Base-by-base conservation (phyloP, 2,329 filamentous ascomycete species). In the Sclerotinia nivalis region DNA sequence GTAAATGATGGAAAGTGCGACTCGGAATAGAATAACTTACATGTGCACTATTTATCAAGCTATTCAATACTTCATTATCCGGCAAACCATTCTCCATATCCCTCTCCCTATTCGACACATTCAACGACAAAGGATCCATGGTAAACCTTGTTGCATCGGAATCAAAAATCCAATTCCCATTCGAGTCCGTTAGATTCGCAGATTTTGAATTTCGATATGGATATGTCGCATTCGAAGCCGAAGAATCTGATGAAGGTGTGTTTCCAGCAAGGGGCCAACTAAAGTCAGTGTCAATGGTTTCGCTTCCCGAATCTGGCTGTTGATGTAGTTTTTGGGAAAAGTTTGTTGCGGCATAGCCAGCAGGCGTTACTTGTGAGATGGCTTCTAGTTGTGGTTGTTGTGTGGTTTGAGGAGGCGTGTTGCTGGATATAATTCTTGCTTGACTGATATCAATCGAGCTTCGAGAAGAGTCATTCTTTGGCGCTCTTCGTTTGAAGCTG, bases 161-260 rank as follows among this genome's bases (percentile, higher is more conserved):
- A 37, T 67, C 28, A 50, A 59, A 50, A 25, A 28, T 25, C 65
- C 65, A 67, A 40, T 49, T 67, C 2, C 13, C 43, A 50, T 40
- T 67, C 12, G 52, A 43, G 3, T 40, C 40, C 4, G 15, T 56
- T 18, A 9, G 20, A 25, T 15, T 25, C 25, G 28, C 5, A 18
- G 52, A 28, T 52, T 61, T 61, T 10, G 56, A 9, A 13, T 25
- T 62, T 28, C 67, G 37, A 40, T 64, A 69, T 5, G 67, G 25
- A 47, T 55, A 69, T 47, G 58, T 22, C 12, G 37, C 12, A 64
- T 69, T 69, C 3, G 64, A 66, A 15, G 34, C 18, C 3, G 72
- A 70, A 15, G 66, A 70, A 37, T 72, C 58, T 25, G 66, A 68
- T 1, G 69, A 69, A 10, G 72, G 69, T 37, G 64, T 71, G 20